phyloP scores from a whole-genome alignment of 1,284 basidiomycete species.

The Stygiomarasmius scandens region DNA sequence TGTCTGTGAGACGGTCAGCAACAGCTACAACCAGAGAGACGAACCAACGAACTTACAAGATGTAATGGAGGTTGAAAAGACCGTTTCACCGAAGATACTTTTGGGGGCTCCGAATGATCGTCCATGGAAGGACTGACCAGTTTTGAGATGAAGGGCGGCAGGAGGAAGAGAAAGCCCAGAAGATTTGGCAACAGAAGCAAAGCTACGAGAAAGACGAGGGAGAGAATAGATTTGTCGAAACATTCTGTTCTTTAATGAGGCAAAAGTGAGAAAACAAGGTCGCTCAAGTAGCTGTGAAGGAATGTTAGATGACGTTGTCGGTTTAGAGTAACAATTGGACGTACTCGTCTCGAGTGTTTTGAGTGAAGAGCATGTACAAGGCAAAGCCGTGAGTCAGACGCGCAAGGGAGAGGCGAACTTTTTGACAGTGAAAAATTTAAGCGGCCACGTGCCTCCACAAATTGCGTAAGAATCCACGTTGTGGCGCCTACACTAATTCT shows the following conservation, averaged over 20 bases:
- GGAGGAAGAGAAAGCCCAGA: constrained; percentile 48
- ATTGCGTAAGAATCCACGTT: too few species aligned
- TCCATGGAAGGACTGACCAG: constrained; percentile 90
- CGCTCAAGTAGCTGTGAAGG: constrained; percentile 72
- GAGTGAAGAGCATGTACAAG: constrained; percentile 79
- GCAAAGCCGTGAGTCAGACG: constrained; percentile 21
- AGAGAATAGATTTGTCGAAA: constrained; percentile 53
- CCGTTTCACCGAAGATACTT: constrained; percentile 94
- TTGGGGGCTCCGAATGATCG: constrained; percentile 88
- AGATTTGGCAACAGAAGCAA: constrained; percentile 68
- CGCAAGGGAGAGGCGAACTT: neutral
- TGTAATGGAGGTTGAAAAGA: constrained; percentile 98
- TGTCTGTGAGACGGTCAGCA: constrained; percentile 58
- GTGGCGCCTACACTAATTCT: too few species aligned
- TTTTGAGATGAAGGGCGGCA: constrained; percentile 90
- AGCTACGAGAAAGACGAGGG: constrained; percentile 54
- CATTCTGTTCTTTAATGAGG: constrained; percentile 57
- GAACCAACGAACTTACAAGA: constrained; percentile 65
- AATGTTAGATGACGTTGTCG: constrained; percentile 18
- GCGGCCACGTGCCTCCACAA: neutral
- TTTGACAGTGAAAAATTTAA: neutral
- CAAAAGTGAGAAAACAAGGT: constrained; percentile 81
- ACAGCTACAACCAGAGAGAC: neutral
- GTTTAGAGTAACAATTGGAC: constrained; percentile 25
- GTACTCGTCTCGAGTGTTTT: constrained; percentile 85